Conservation (phyloP, 768 basidiomycete genomes). For the Mycena rebaudengoi region DNA sequence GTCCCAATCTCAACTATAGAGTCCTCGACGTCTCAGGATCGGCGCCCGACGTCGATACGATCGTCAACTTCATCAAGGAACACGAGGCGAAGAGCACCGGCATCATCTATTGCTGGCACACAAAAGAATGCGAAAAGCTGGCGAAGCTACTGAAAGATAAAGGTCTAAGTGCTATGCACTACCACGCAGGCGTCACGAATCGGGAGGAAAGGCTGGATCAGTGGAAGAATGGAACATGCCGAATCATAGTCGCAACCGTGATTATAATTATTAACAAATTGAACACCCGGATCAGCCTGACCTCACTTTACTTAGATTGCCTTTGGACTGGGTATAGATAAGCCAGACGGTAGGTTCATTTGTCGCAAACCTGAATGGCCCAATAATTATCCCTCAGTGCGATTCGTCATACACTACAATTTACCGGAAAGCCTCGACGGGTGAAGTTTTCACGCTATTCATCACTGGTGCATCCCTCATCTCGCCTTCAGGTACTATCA, state of each 20-base stretch:
- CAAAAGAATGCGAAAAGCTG: neutral
- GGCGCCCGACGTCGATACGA: neutral
- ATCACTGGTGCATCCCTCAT: neutral
- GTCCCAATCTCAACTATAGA: slow-evolving; percentile 73
- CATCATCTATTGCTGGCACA: slow-evolving; percentile 4
- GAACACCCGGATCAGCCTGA: neutral
- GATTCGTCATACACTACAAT: slow-evolving; percentile 4
- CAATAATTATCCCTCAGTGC: neutral
- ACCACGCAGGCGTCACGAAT: neutral
- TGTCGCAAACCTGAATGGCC: neutral
- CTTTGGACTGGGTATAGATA: slow-evolving; percentile 83
- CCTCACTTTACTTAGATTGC: slow-evolving; percentile 55
- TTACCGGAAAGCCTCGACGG: neutral
- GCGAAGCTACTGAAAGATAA: neutral
- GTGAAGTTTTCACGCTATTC: neutral
- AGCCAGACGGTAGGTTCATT: slow-evolving; percentile 50
- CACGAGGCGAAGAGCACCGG: neutral
- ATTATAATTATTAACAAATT: neutral
- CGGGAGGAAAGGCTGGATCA: neutral
- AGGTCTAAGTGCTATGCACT: neutral
- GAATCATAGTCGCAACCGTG: slow-evolving; percentile 13
- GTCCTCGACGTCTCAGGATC: slow-evolving; percentile 61
- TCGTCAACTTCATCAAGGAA: neutral
- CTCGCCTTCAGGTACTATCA: slow-evolving; percentile 1
- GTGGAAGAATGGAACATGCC: neutral